Evolutionary conservation across 1,284 basidiomycete genomes (phyloP), one percentile per base, ranked within the genome.

Genomic region (Moniliella sp.): DNA sequence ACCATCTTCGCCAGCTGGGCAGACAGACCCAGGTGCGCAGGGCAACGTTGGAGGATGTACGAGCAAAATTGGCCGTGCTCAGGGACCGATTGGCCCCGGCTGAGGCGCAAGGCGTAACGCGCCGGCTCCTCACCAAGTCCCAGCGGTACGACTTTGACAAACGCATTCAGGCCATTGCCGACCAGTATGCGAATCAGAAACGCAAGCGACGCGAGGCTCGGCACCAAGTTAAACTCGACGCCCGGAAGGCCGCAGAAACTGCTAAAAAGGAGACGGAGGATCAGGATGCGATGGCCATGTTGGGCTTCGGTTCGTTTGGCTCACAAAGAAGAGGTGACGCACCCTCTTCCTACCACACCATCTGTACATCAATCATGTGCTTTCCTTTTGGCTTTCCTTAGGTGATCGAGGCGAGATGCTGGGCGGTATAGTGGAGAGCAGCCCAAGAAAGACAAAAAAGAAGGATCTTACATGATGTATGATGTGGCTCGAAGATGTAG

Each of bases 261-360:
- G 21, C 9, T 8, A 25, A 25, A 14, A 7, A 14, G 17, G 27
- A 18, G 15, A n/a, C 16, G 17, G n/a, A 64, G 72, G 27, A 61
- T 15, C 47, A 57, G 33, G 74, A 76, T 40, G 78, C 86, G 72
- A 69, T 76, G 42, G 65, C 67, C 23, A 71, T 82, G 66, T 88
- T 93, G 84, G 86, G 84, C 26, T 93, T 93, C 60, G 75, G 72
- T 27, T 79, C 80, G 2, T 93, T 93, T 55, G 80, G 80, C n/a
- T n/a, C n/a, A n/a, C n/a, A n/a, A n/a, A n/a, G n/a, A n/a, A n/a
- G n/a, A n/a, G n/a, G n/a, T n/a, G n/a, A n/a, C n/a, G n/a, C n/a
- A n/a, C n/a, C n/a, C n/a, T n/a, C n/a, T n/a, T n/a, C n/a, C n/a
- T n/a, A n/a, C n/a, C n/a, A n/a, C n/a, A n/a, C n/a, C n/a, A n/a